Conservation (phyloP, 352 stramenopile genomes). For the Phytophthora multivora region DNA sequence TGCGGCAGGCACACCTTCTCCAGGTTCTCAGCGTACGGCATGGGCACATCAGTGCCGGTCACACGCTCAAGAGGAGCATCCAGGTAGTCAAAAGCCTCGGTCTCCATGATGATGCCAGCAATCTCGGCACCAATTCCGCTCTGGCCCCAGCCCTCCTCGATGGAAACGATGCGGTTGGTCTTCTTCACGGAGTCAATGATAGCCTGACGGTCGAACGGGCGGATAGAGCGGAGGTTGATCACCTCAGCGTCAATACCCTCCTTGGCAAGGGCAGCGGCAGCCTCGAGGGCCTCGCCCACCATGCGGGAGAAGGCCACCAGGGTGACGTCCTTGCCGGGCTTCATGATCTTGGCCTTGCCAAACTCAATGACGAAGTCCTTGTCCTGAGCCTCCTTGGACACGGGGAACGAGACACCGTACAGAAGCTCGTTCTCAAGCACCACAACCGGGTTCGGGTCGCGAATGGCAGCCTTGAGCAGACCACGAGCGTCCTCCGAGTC, state of each 20-base stretch:
- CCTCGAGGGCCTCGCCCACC: constrained; percentile 96
- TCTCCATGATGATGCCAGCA: constrained; percentile 97
- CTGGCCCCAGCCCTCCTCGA: constrained; percentile 98
- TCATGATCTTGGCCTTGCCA: constrained; percentile 99
- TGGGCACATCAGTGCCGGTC: constrained; percentile 97
- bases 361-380: constrained; percentile 99
- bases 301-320: constrained; percentile 98
- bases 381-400: constrained; percentile 96
- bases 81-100: constrained; percentile 98
- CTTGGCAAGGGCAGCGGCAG: constrained; percentile 92
- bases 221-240: constrained; percentile 93
- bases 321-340: constrained; percentile 96
- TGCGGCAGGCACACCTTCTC: constrained; percentile 95
- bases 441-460: constrained; percentile 99
- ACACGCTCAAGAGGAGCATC: constrained; percentile 98
- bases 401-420: constrained; percentile 97
- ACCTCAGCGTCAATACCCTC: constrained; percentile 97
- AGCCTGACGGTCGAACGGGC: constrained; percentile 96
- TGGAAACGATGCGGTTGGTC: constrained; percentile 96
- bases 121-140: constrained; percentile 98
- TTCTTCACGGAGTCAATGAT: constrained; percentile 99
- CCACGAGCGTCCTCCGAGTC: constrained; percentile 98
- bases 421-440: constrained; percentile 99
- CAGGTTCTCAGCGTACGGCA: constrained; percentile 98
- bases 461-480: constrained; percentile 99